Conservation (phyloP, 768 basidiomycete genomes). For the Mrakia blollopis region DNA sequence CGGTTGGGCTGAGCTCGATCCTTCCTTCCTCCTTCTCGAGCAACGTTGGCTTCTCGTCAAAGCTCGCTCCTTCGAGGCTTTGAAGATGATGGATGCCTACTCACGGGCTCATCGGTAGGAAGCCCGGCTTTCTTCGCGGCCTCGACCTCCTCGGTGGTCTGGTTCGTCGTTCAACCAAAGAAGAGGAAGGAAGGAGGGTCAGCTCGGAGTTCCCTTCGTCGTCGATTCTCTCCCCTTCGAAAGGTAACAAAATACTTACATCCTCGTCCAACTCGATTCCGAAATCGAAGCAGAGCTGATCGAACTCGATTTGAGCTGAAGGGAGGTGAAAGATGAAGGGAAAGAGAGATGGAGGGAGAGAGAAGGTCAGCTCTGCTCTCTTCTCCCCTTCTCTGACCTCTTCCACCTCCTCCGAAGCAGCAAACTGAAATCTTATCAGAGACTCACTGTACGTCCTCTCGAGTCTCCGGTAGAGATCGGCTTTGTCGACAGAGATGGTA, state of each 20-base stretch:
- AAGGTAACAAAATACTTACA: conserved; percentile 51
- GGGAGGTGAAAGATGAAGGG: conserved; percentile 16
- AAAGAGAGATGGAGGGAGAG: conserved; percentile 43
- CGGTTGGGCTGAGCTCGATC: background rate
- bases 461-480: conserved; percentile 82
- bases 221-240: too few relatives aligned
- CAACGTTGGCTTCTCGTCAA: background rate
- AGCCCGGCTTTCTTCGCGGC: conserved; percentile 68
- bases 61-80: background rate
- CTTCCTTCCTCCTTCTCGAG: background rate
- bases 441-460: conserved; percentile 71
- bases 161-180: background rate
- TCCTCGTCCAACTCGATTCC: conserved; percentile 97
- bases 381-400: background rate
- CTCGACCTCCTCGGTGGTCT: conserved; percentile 88
- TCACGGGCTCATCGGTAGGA: conserved; percentile 75
- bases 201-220: background rate
- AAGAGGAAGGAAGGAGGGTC: conserved; percentile 19
- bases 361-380: background rate
- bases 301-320: conserved; percentile 90
- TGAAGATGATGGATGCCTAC: conserved; percentile 32
- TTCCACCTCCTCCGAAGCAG: conserved; percentile 23
- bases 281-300: conserved; percentile 92
- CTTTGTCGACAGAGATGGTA: conserved; percentile 91
- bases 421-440: background rate